These are phyloP conservation scores for Ananas comosus DNA, from an alignment of 176 grass and related monocot genomes.

Conservation along the genomic window DNA sequence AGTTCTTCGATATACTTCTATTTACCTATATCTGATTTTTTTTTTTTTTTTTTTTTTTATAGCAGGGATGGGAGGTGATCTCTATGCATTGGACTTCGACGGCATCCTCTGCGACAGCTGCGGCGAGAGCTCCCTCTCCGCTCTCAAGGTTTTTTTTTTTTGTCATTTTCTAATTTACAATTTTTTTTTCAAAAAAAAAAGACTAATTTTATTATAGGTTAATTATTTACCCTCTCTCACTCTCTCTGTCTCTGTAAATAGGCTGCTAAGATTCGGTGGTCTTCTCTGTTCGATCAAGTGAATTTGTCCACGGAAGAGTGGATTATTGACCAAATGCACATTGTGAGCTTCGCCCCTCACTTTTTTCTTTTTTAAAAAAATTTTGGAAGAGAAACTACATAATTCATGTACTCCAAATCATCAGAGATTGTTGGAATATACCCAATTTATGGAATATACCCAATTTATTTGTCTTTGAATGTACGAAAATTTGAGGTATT, in stretches of 20 bases:
- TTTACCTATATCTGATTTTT: too few relatives aligned
- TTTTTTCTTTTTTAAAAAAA: too few relatives aligned
- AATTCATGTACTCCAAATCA: too few relatives aligned
- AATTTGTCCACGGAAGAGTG: conserved; percentile 52
- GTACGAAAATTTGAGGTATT: too few relatives aligned
- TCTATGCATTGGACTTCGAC: conserved; percentile 90
- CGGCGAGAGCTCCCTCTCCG: conserved; percentile 87
- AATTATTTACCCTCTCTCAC: neutral
- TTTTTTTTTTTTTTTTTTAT: too few relatives aligned
- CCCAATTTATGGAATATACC: too few relatives aligned
- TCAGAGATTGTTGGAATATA: too few relatives aligned
- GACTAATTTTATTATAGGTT: too few relatives aligned
- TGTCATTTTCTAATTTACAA: neutral
- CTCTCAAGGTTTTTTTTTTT: conserved; percentile 45
- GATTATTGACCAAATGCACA: conserved; percentile 87
- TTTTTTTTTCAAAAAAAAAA: neutral
- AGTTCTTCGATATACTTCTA: too few relatives aligned
- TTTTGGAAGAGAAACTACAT: too few relatives aligned
- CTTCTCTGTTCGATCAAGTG: conserved; percentile 51
- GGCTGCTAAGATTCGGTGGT: conserved; percentile 88
- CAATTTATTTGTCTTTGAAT: too few relatives aligned
- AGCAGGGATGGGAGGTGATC: conserved; percentile 43
- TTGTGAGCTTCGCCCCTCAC: conserved; percentile 27
- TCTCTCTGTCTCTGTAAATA: conserved; percentile 6
- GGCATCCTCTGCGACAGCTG: conserved; percentile 95